Evolutionary conservation across 2,329 filamentous ascomycete species (phyloP).

Genomic region (Tolypocladium endophyticum): DNA sequence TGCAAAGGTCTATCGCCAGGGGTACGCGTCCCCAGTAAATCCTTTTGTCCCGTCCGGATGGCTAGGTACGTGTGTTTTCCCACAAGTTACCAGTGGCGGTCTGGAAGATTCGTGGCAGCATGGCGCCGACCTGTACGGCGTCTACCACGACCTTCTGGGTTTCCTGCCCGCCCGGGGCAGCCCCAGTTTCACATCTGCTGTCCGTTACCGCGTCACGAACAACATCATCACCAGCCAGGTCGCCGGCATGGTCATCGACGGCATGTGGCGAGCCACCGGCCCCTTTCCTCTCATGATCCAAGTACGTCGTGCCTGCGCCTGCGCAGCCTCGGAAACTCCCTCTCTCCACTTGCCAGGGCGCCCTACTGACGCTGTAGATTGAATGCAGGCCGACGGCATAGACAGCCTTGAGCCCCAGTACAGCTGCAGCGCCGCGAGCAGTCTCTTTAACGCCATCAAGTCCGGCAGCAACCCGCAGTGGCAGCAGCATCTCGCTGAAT

Average conservation of each 20-base stretch:
- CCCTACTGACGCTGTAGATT: neutral
- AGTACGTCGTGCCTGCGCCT: conserved; percentile 6
- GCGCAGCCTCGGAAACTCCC: neutral
- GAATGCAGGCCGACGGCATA: conserved; percentile 35
- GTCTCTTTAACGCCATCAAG: conserved; percentile 32
- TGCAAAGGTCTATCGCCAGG: conserved; percentile 54
- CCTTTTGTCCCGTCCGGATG: conserved; percentile 58
- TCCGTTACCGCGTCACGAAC: conserved; percentile 65
- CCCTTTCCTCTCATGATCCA: conserved; percentile 38
- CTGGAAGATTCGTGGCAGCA: conserved; percentile 67
- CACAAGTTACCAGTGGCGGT: conserved; percentile 64
- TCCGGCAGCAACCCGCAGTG: conserved; percentile 39
- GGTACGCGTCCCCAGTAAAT: conserved; percentile 51
- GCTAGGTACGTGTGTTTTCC: conserved; percentile 67
- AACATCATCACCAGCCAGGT: conserved; percentile 78
- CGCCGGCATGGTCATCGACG: conserved; percentile 61
- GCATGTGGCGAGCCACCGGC: conserved; percentile 47
- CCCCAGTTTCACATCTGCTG: conserved; percentile 28
- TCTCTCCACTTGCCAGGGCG: too few species aligned
- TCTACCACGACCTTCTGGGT: conserved; percentile 59
- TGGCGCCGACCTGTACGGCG: conserved; percentile 64
- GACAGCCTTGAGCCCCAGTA: conserved; percentile 71
- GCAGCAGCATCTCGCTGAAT: conserved; percentile 51
- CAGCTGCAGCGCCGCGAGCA: conserved; percentile 42
- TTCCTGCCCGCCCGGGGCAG: conserved; percentile 50